phyloP scores from a whole-genome alignment of 495 filamentous ascomycete genomes.

The Melanomma pulvis-pyrius region DNA sequence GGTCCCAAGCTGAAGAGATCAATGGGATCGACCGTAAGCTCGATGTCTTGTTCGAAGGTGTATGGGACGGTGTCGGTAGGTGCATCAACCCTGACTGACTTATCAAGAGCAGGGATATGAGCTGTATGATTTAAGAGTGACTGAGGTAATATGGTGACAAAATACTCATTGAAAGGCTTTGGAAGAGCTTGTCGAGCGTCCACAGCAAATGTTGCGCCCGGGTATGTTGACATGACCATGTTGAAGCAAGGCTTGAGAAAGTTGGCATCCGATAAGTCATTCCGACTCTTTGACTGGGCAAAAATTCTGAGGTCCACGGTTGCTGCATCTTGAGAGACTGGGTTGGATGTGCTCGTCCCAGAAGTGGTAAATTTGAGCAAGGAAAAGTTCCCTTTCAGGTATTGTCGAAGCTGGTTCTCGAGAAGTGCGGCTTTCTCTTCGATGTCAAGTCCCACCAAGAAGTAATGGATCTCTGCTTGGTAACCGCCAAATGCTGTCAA shows the following conservation, averaged over 20 bases:
- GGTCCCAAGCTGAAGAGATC: conserved; percentile 24
- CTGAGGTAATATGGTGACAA: conserved; percentile 18
- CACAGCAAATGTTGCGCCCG: no score
- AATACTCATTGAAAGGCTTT: conserved; percentile 27
- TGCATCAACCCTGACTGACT: not conserved
- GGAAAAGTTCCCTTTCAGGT: conserved; percentile 1
- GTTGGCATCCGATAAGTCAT: no score
- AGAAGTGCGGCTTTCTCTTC: conserved; percentile 28
- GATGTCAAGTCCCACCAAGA: conserved; percentile 31
- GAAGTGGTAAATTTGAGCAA: conserved; percentile 2
- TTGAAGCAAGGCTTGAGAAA: no score
- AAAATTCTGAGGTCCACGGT: conserved; percentile 30
- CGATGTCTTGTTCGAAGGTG: conserved; percentile 15
- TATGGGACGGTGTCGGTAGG: conserved; percentile 7
- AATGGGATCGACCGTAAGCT: conserved; percentile 23
- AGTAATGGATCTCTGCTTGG: conserved; percentile 31
- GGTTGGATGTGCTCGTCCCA: not conserved
- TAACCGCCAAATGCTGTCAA: conserved; percentile 28
- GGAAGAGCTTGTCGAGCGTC: no score
- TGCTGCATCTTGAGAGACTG: conserved; percentile 1
- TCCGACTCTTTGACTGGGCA: no score
- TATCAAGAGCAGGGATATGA: not conserved
- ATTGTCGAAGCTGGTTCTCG: conserved; percentile 20
- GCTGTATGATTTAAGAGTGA: conserved; percentile 6
- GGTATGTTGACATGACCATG: no score